A percentile compares a stretch with the other conserved stretches of the same genome.
phyloP scores from a whole-genome alignment of 176 grass and related monocot species.

The Guadua angustifolia region DNA sequence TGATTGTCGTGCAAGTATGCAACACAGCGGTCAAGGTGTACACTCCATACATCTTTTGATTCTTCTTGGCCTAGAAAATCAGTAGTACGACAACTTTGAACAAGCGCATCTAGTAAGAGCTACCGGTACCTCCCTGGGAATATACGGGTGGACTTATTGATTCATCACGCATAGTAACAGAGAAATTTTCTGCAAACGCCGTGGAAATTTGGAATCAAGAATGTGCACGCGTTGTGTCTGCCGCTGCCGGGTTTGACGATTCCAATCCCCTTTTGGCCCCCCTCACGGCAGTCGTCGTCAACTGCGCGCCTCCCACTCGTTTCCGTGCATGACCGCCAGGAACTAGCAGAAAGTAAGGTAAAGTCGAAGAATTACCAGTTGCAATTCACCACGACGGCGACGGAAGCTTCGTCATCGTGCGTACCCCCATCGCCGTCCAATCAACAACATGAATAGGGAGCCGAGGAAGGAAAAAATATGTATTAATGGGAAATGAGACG shows the following conservation, averaged over 20 bases:
- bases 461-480: too few relatives aligned
- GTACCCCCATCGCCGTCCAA: too few relatives aligned
- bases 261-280: not conserved
- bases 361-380: not conserved
- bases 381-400: slow-evolving; percentile 12
- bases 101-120: not conserved
- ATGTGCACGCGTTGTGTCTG: not conserved
- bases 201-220: not conserved
- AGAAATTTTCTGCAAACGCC: not conserved
- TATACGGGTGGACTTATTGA: not conserved
- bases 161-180: not conserved
- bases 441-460: too few relatives aligned
- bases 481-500: too few relatives aligned
- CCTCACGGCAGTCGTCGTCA: too few relatives aligned
- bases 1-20: not conserved
- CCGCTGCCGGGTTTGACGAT: not conserved
- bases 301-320: not conserved
- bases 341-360: not conserved
- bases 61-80: not conserved
- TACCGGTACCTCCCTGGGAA: not conserved
- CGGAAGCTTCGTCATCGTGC: not conserved
- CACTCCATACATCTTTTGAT: not conserved
- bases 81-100: not conserved
- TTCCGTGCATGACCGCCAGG: not conserved
- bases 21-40: too few relatives aligned